These are phyloP conservation scores for Pseudomicrostroma phylloplanum DNA, from an alignment of 1,284 basidiomycete genomes.

Conservation along the genomic window DNA sequence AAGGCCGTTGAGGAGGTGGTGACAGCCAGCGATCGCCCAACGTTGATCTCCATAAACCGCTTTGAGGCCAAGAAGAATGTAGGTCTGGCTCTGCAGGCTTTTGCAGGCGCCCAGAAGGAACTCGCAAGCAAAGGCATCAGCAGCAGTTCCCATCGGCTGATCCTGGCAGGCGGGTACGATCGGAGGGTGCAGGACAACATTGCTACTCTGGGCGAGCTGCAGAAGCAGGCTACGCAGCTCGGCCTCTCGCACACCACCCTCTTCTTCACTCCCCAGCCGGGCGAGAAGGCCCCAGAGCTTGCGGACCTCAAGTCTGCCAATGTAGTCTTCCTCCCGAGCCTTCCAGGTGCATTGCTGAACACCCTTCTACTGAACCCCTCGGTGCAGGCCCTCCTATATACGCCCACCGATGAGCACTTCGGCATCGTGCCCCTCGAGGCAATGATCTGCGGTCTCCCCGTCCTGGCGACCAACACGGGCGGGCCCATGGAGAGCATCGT, in stretches of 20 bases:
- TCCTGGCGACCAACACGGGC: conserved; percentile 80
- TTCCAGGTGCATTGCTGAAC: conserved; percentile 38
- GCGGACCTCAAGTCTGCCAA: conserved; percentile 9
- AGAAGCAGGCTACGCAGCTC: conserved; percentile 26
- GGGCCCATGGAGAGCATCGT: conserved; percentile 86
- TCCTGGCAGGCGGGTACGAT: conserved; percentile 66
- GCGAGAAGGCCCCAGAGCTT: neutral
- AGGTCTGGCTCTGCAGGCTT: conserved; percentile 72
- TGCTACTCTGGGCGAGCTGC: conserved; percentile 54
- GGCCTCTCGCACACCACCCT: conserved; percentile 53
- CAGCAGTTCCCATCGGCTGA: conserved; percentile 16
- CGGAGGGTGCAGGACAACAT: conserved; percentile 66
- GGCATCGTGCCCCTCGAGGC: conserved; percentile 94
- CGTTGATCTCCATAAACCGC: conserved; percentile 82
- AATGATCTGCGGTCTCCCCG: conserved; percentile 84
- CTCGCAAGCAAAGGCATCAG: conserved; percentile 12
- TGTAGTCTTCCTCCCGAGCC: conserved; percentile 40
- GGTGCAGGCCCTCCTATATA: conserved; percentile 66
- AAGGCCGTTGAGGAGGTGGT: conserved; percentile 20
- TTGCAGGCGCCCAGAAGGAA: conserved; percentile 54
- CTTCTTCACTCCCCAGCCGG: conserved; percentile 27
- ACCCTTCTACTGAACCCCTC: conserved; percentile 28
- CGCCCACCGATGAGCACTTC: conserved; percentile 91
- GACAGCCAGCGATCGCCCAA: conserved; percentile 57
- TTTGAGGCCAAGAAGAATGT: conserved; percentile 95